These are phyloP conservation scores for Sesbania bispinosa DNA, from an alignment of 306 rosid genomes.

Conservation along the genomic window DNA sequence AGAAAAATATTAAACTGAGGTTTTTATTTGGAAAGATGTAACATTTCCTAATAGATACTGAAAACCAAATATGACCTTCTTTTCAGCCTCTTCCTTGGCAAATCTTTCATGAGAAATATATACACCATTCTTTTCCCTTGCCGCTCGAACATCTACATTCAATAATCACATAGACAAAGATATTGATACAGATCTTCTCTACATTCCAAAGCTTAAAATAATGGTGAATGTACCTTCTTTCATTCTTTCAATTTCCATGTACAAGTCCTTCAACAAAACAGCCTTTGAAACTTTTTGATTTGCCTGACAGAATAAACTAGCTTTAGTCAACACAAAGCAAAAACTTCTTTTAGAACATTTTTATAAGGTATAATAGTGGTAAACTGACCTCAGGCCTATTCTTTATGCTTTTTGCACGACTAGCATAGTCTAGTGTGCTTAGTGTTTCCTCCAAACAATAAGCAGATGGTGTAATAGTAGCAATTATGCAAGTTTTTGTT, in stretches of 20 bases:
- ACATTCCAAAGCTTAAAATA: neutral
- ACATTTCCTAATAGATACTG: neutral
- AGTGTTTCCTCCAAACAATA: slow-evolving; percentile 86
- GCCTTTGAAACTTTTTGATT: slow-evolving; percentile 92
- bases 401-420: slow-evolving; percentile 89
- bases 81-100: slow-evolving; percentile 87
- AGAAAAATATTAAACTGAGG: neutral
- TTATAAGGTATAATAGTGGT: neutral
- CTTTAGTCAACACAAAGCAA: neutral
- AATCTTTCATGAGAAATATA: slow-evolving; percentile 87
- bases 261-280: slow-evolving; percentile 83
- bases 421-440: slow-evolving; percentile 90
- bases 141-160: slow-evolving; percentile 81
- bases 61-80: slow-evolving; percentile 53
- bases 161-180: neutral
- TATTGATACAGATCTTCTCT: slow-evolving; percentile 10
- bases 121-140: slow-evolving; percentile 95
- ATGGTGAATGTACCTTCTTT: slow-evolving; percentile 65
- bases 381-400: slow-evolving; percentile 89
- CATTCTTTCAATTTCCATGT: slow-evolving; percentile 82
- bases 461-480: slow-evolving; percentile 85
- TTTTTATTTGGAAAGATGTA: neutral
- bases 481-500: slow-evolving; percentile 96
- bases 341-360: slow-evolving; percentile 1
- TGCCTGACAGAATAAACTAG: slow-evolving; percentile 49